A percentile compares a stretch with the other conserved stretches of the same genome.
Conservation (phyloP, 495 filamentous ascomycete genomes). For the Letharia columbiana region DNA sequence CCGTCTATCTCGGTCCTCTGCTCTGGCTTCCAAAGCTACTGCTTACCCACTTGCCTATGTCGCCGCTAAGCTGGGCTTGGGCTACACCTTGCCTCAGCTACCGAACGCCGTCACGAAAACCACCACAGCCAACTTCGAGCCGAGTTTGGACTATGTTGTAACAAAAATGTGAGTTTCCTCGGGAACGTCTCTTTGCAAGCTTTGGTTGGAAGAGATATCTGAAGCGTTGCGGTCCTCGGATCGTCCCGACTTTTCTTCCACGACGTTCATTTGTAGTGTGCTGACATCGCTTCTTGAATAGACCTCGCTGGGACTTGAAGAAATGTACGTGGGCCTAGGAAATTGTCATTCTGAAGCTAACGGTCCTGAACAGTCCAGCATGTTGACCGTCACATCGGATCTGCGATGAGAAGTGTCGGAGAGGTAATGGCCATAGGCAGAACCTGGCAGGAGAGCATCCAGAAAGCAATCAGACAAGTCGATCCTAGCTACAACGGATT, state of each 20-base stretch:
- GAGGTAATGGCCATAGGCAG: constrained; percentile 99
- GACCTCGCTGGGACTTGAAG: constrained; percentile 85
- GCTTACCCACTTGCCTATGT: constrained; percentile 95
- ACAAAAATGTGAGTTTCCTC: constrained; percentile 63
- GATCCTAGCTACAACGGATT: constrained; percentile 87
- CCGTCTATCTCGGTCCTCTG: constrained; percentile 88
- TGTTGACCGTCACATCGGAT: constrained; percentile 93
- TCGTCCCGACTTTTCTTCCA: not conserved
- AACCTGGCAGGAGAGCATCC: constrained; percentile 98
- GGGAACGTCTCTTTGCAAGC: not conserved
- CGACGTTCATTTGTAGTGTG: not conserved
- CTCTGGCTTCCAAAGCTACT: constrained; percentile 91
- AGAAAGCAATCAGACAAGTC: constrained; percentile 95
- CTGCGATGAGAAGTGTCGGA: constrained; percentile 96
- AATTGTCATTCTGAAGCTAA: not conserved
- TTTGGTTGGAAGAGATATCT: not conserved
- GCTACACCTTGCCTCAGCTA: constrained; percentile 87
- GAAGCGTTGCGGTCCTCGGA: not conserved
- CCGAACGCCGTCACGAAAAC: constrained; percentile 98
- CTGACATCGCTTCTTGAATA: not conserved
- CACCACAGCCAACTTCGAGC: constrained; percentile 97
- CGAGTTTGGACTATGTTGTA: constrained; percentile 92
- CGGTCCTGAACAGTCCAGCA: constrained; percentile 55
- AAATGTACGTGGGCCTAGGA: constrained; percentile 45
- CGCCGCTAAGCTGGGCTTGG: constrained; percentile 92